Base-by-base conservation (phyloP, 169 alveolate genomes). In the Plasmodium falciparum region DNA sequence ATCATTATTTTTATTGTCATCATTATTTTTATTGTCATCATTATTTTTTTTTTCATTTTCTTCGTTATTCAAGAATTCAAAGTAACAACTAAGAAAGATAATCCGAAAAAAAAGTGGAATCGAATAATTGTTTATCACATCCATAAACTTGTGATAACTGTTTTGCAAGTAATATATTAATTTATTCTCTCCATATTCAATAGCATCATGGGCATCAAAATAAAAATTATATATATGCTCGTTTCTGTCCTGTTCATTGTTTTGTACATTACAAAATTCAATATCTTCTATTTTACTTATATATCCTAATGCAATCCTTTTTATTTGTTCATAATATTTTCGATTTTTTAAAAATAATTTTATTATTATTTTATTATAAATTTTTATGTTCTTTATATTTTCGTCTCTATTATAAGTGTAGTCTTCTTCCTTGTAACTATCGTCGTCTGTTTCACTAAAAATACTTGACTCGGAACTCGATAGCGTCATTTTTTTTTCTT, bases 391-490 rank as follows among this genome's bases (percentile, higher is more conserved):
- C 47, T 69, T 70, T 80, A 80, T 52, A 33, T 26, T 80, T 33
- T 80, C 90, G 2, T 80, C 83, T 80, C 58, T 15, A 69, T 80
- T 69, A 29, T 13, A 61, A 17, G 17, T 17, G 62, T 49, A 20
- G 9, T 80, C 90, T 56, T 80, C 83, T 50, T 80, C 83, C 45
- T 73, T 80, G 39, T 52, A 54, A 56, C 59, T 75, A 45, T 17
- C 83, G 70, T 69, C 56, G 45, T 67, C 90, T n/a, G 83, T 80
- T 12, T 80, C 90, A 45, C 90, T 80, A 66, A 80, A 80, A 39
- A 80, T 80, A 15, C 85, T 80, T 17, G 90, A 80, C 13, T 80
- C 90, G 13, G 90, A 67, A 67, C 85, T 80, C 13, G 90, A 80
- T 22, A 69, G 66, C 29, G 61, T 11, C 90, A 80, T 80, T 50